Evolutionary conservation across 2,329 filamentous ascomycete species (phyloP), one percentile per base, ranked within the genome.

Genomic region (Cladosporium halotolerans): DNA sequence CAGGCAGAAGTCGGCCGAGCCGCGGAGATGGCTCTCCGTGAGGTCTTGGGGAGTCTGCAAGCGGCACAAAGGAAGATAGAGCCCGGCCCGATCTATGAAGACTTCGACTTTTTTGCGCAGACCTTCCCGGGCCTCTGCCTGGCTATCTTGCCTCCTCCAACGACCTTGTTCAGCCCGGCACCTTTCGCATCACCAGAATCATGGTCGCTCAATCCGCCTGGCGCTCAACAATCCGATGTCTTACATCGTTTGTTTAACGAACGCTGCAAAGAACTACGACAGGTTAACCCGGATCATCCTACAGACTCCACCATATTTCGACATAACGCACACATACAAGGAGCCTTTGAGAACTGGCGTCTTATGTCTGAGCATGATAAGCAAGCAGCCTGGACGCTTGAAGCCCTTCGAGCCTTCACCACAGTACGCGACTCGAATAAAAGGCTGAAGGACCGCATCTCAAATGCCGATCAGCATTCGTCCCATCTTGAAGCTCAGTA

Each of bases 111-210:
- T 33, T 81, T 91, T 56, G 79, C 86, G 4, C 82, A 95, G 67
- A 89, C 89, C 55, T 96, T 96, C 63, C 89, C 91, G 6, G 84
- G 87, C 6, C 79, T 97, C 39, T 89, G 86, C 34, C 80, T 96
- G 9, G 88, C 86, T 58, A 85, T 92, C 60, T 81, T 97, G 1
- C 82, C 86, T 34, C 79, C 88, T 9, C 89, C 91, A 3, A 84
- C 88, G 3, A 93, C 89, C 0, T 76, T 96, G 6, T 92, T 91
- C 72, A 86, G 88, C 9, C 81, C 85, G 0, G 88, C 85, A 6
- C 89, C 90, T 31, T 86, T 95, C 63, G 77, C 89, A 1, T 89
- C 86, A 0, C 77, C 82, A 16, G 82, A 84, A 3, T 93, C 89
- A 0, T 96, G 92, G 83, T 89, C 89, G 0, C 80, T 95, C 32